Percentiles rank a stretch among this genome's conserved stretches.
phyloP scores from a whole-genome alignment of 176 grass and related monocot genomes.

The Oryza glaberrima region DNA sequence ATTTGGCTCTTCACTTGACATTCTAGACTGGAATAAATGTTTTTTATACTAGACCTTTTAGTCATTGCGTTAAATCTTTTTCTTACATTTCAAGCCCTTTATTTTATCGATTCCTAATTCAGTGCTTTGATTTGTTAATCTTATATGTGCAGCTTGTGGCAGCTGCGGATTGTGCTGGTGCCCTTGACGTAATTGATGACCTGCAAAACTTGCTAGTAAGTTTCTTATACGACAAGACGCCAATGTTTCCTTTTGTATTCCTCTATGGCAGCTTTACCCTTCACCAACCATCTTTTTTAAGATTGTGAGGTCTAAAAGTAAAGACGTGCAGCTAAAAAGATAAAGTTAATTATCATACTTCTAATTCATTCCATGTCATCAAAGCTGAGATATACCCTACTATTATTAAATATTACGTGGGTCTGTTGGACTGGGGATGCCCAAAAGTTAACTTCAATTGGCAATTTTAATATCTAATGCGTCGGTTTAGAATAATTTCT shows the following conservation, averaged over 20 bases:
- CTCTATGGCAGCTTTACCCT: slow-evolving; percentile 1
- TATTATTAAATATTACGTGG: not conserved
- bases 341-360: not conserved
- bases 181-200: slow-evolving; percentile 92
- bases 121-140: slow-evolving; percentile 27
- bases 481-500: not conserved
- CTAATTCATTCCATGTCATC: not conserved
- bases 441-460: not conserved
- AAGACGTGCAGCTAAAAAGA: not conserved
- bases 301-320: not conserved
- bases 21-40: not conserved
- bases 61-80: slow-evolving; percentile 5
- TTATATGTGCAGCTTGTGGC: slow-evolving; percentile 75
- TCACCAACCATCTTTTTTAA: not conserved
- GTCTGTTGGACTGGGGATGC: not conserved
- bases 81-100: not conserved
- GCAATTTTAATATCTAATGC: not conserved
- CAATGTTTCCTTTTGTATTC: slow-evolving; percentile 15
- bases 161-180: slow-evolving; percentile 95
- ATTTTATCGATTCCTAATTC: not conserved
- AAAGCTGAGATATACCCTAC: not conserved
- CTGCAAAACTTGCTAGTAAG: slow-evolving; percentile 93
- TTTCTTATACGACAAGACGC: slow-evolving; percentile 22
- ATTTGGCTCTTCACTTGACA: not conserved
- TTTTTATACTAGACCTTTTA: slow-evolving; percentile 20